These are phyloP conservation scores for Phoenix dactylifera DNA, from an alignment of 176 grass and related monocot species.

Conservation along the genomic window DNA sequence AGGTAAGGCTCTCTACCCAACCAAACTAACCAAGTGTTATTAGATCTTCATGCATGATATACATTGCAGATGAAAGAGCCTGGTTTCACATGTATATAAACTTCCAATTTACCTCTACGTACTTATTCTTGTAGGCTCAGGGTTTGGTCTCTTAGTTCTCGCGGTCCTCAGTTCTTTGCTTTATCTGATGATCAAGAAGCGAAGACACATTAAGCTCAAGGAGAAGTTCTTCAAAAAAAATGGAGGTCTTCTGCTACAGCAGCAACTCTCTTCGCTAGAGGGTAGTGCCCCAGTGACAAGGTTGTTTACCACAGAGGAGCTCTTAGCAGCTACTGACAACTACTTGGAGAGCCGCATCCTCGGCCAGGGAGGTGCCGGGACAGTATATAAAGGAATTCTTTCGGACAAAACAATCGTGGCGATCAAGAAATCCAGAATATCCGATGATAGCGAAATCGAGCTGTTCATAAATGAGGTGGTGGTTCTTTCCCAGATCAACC, in stretches of 20 bases:
- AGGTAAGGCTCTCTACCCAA: no score
- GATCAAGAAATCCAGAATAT: neutral
- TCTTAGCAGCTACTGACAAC: neutral
- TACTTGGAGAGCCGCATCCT: neutral
- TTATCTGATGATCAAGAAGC: neutral
- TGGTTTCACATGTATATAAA: no score
- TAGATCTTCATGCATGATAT: no score
- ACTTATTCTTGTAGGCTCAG: neutral
- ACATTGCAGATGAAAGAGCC: no score
- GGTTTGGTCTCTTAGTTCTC: neutral
- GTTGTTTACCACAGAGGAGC: neutral
- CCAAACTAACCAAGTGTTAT: no score
- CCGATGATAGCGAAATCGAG: neutral
- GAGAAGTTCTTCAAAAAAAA: constrained; percentile 3
- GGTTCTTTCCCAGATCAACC: neutral
- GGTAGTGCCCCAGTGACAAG: neutral
- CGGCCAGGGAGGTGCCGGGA: neutral
- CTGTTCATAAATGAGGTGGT: neutral
- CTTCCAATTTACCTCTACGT: no score
- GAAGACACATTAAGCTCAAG: neutral
- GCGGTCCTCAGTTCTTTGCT: neutral
- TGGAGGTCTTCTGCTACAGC: neutral
- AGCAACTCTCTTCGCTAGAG: neutral
- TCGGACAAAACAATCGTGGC: neutral
- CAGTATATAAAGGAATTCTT: neutral